Evolutionary conservation across 306 rosid species (phyloP).

Genomic region (Inga laurina): DNA sequence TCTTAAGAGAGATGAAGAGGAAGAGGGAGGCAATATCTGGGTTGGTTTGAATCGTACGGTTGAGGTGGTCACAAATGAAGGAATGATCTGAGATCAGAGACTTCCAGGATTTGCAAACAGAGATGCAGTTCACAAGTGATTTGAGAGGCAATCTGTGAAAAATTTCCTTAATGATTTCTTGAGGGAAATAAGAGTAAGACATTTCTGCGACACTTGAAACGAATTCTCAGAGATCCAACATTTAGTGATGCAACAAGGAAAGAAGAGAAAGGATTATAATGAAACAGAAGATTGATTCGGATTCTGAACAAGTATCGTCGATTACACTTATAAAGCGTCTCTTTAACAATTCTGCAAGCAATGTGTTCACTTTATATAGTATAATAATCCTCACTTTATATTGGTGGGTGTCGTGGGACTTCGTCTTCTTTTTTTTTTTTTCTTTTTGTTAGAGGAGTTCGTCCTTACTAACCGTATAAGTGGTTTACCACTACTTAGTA

Average conservation of each 20-base stretch:
- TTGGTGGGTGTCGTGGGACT: too few species aligned
- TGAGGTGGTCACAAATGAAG: neutral
- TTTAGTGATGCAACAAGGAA: neutral
- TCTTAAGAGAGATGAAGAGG: neutral
- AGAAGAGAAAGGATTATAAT: neutral
- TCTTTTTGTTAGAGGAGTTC: too few species aligned
- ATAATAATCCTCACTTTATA: neutral
- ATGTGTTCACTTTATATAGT: neutral
- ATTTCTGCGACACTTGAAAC: neutral
- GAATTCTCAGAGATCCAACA: neutral
- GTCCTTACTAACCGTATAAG: too few species aligned
- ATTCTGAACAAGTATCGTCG: neutral
- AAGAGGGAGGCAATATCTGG: neutral
- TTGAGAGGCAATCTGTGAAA: neutral
- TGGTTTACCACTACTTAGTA: too few species aligned
- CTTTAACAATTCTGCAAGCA: neutral
- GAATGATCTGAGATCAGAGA: neutral
- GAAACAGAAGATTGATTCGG: neutral
- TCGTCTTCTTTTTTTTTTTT: too few species aligned
- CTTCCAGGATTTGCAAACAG: slow-evolving; percentile 3
- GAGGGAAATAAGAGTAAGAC: neutral
- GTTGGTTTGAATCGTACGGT: neutral
- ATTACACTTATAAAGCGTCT: neutral
- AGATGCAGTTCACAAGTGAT: slow-evolving; percentile 2
- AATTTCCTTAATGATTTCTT: neutral